These are phyloP conservation scores for Umbilicus rupestris DNA, from an alignment of 164 flowering plant species.

Conservation along the genomic window DNA sequence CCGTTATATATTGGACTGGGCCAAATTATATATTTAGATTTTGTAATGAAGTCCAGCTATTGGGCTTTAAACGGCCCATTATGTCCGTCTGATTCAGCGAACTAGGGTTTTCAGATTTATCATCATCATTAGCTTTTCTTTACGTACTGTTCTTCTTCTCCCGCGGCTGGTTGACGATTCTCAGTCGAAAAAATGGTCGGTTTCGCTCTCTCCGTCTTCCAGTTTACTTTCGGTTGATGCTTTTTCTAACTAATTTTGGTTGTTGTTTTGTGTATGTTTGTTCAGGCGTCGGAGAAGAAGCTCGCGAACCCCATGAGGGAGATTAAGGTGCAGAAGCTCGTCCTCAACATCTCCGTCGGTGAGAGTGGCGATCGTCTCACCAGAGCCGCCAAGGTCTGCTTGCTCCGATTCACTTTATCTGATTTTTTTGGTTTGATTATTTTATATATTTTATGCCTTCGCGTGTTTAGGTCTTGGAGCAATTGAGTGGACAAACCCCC, in stretches of 20 bases:
- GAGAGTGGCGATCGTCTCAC: background rate
- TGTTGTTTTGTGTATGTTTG: too few species aligned
- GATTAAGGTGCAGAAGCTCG: background rate
- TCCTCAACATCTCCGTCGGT: background rate
- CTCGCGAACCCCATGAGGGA: background rate
- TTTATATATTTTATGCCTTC: too few species aligned
- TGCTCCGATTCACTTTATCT: too few species aligned
- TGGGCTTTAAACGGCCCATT: too few species aligned
- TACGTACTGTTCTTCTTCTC: background rate
- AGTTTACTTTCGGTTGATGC: background rate
- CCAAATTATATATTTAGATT: too few species aligned
- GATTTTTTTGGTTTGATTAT: too few species aligned
- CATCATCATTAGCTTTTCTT: background rate
- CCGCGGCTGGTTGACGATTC: background rate
- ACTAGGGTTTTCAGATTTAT: background rate
- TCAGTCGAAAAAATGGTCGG: constrained; percentile 1
- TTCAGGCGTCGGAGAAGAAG: constrained; percentile 1
- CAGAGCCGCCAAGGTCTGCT: background rate
- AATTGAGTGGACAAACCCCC: background rate
- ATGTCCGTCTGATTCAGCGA: background rate
- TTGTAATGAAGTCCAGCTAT: too few species aligned
- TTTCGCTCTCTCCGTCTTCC: background rate
- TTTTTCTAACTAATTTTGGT: too few species aligned
- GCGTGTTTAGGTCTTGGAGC: background rate
- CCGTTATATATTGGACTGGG: too few species aligned